Evolutionary conservation across 73 alveolate species (phyloP), one percentile per base, ranked within the genome.

Genomic region (Paraurostyla sp.): DNA sequence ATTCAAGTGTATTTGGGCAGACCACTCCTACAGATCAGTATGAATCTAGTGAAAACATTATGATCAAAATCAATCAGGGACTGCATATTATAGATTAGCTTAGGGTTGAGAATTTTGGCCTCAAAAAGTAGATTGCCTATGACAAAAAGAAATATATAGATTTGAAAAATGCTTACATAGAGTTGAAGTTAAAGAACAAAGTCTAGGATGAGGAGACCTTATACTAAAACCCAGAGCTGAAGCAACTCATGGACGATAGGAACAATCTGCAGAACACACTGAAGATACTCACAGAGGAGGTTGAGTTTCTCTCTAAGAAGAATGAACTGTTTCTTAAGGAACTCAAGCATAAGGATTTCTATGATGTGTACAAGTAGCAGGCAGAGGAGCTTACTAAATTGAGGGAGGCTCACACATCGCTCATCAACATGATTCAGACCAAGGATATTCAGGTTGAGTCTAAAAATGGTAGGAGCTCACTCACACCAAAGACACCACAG

Each of bases 101-200:
- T 16, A 27, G 83, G 27, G 58, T 85, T 0, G 92, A 85, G 33
- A 85, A 85, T 46, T 85, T 85, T 41, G 68, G 71, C 0, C 69
- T 85, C 15, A 85, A 85, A 33, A 85, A 85, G 35, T 71, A 85
- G 36, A n/a, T 85, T 13, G 92, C 92, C 11, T 85, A 22, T 51
- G 92, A 85, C 22, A 40, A 58, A 29, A 85, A 85, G 60, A 56
- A 73, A 32, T 85, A 85, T 33, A 35, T 68, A n/a, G 92, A 85
- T 52, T 65, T 85, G 29, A 85, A 52, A 48, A 71, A 45, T 32
- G 92, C 92, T 0, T 85, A 49, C 27, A 69, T 85, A 2, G 87
- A 85, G 45, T 27, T 85, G 51, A 42, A 76, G 32, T 25, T 49
- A 13, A 71, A 71, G 23, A 20, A 43, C 0, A 85, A 85, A 52